phyloP scores from a whole-genome alignment of 441 rosid species.

The Rhodomyrtus psidioides region DNA sequence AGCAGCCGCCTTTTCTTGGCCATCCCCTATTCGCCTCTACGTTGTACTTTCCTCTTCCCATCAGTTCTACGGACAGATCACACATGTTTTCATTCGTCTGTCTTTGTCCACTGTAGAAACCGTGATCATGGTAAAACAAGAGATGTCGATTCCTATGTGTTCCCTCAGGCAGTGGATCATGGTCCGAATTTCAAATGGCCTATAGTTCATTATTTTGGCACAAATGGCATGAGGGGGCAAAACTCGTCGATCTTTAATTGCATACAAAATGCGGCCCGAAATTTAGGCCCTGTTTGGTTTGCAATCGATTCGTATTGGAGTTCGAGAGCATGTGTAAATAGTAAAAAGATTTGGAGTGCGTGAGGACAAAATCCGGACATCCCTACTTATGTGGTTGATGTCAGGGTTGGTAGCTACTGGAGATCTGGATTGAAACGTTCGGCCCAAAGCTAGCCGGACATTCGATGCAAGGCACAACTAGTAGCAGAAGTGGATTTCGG shows the following conservation, averaged over 20 bases:
- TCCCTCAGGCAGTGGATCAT: neutral
- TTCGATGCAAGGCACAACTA: neutral
- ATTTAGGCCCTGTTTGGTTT: neutral
- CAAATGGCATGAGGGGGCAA: too few species aligned
- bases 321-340: neutral
- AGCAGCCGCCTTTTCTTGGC: neutral
- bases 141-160: neutral
- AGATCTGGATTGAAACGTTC: neutral
- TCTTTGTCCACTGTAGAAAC: too few species aligned
- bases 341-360: neutral
- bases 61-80: neutral
- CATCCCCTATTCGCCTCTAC: neutral
- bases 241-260: neutral
- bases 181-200: too few species aligned
- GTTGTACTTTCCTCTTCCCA: neutral
- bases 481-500: neutral
- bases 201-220: too few species aligned
- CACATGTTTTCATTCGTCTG: neutral
- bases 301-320: neutral
- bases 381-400: neutral
- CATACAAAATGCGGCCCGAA: neutral
- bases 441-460: neutral
- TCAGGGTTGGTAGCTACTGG: neutral
- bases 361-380: neutral
- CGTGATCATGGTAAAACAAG: neutral